These are phyloP conservation scores for Claviceps purpurea DNA, from an alignment of 2,329 filamentous ascomycete species.

Conservation along the genomic window DNA sequence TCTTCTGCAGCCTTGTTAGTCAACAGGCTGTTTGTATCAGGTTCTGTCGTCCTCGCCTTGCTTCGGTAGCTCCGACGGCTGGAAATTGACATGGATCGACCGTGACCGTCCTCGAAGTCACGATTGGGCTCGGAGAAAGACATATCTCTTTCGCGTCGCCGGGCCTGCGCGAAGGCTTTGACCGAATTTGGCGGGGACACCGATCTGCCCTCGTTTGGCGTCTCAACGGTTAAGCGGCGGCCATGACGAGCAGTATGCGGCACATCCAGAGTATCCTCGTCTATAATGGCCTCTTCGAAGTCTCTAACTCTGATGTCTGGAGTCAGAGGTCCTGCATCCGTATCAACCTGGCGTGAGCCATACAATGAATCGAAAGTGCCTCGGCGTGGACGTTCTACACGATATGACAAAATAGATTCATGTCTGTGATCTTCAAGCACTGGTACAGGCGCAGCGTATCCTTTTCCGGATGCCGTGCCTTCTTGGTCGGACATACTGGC, in stretches of 20 bases:
- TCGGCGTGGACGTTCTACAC: constrained; percentile 47
- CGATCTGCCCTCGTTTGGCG: constrained; percentile 48
- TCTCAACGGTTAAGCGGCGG: constrained; percentile 44
- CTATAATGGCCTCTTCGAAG: constrained; percentile 70
- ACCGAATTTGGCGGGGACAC: constrained; percentile 90
- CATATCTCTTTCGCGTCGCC: constrained; percentile 65
- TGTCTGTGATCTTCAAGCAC: constrained; percentile 81
- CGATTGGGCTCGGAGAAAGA: constrained; percentile 37
- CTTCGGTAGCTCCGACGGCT: constrained; percentile 48
- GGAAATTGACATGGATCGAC: constrained; percentile 56
- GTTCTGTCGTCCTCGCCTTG: constrained; percentile 45
- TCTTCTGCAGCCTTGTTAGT: constrained; percentile 65
- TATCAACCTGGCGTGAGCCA: constrained; percentile 33
- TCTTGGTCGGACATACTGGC: constrained; percentile 53
- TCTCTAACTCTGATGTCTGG: constrained; percentile 49
- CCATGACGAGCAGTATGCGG: constrained; percentile 30
- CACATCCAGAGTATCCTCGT: constrained; percentile 53
- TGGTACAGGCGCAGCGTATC: constrained; percentile 61
- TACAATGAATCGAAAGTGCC: constrained; percentile 64
- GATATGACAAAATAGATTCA: constrained; percentile 47
- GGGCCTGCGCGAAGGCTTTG: constrained; percentile 87
- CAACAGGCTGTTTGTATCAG: constrained; percentile 47
- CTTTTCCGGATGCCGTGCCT: constrained; percentile 43
- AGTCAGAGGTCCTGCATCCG: constrained; percentile 17
- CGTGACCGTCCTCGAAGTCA: constrained; percentile 36